Evolutionary conservation across 2,329 filamentous ascomycete genomes (phyloP).

Genomic region (Alternaria ethzedia): DNA sequence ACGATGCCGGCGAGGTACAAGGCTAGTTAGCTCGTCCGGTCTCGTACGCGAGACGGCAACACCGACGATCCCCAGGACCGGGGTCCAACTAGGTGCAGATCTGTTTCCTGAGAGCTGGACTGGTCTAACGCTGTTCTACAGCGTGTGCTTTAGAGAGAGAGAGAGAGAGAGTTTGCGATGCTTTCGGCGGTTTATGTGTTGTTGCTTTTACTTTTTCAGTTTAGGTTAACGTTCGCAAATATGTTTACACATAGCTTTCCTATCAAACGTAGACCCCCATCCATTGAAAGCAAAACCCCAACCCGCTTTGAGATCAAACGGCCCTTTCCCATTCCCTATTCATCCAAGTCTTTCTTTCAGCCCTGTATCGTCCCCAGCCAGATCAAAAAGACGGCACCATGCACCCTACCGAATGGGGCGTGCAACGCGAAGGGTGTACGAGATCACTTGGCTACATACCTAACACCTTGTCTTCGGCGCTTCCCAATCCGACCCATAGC

Average conservation of each 20-base stretch:
- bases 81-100: background rate
- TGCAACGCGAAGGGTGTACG: background rate
- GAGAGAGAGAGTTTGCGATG: background rate
- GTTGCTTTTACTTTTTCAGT: background rate
- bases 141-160: background rate
- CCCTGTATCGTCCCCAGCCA: background rate
- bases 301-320: background rate
- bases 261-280: background rate
- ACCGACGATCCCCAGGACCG: conserved; percentile 9
- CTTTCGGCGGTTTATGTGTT: background rate
- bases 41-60: conserved; percentile 15
- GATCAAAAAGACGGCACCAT: background rate
- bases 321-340: background rate
- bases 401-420: background rate
- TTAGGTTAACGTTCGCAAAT: background rate
- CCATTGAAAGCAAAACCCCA: background rate
- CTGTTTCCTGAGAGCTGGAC: background rate
- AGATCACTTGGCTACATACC: background rate
- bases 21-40: background rate
- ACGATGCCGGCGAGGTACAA: conserved; percentile 1
- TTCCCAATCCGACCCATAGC: background rate
- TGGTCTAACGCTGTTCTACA: background rate
- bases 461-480: background rate
- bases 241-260: background rate
- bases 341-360: background rate